Percentiles rank a stretch among this genome's conserved stretches.
These are phyloP conservation scores for Nelumbo lutea DNA, from an alignment of 164 flowering plant species.

Conservation along the genomic window DNA sequence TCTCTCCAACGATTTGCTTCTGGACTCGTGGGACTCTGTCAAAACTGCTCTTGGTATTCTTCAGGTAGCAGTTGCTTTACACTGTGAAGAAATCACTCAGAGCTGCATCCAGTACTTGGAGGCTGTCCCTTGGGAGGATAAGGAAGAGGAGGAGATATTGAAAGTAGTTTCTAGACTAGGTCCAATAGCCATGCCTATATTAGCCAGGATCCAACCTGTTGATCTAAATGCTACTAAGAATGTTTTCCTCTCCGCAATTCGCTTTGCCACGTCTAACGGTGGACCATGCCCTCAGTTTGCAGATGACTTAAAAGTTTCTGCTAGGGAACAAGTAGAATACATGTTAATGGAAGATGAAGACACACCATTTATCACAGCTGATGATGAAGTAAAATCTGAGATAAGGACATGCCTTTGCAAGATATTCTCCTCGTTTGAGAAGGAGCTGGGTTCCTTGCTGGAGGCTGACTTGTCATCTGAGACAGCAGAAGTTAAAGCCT, in stretches of 20 bases:
- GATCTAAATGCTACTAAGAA: slow-evolving; percentile 47
- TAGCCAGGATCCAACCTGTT: slow-evolving; percentile 50
- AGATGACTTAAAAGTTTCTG: slow-evolving; percentile 66
- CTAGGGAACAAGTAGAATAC: slow-evolving; percentile 88
- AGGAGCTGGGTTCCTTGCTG: slow-evolving; percentile 36
- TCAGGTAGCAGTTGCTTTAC: slow-evolving; percentile 29
- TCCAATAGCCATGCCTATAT: slow-evolving; percentile 49
- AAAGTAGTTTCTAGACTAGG: slow-evolving; percentile 40
- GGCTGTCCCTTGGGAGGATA: slow-evolving; percentile 62
- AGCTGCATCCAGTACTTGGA: slow-evolving; percentile 53
- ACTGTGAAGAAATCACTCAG: slow-evolving; percentile 42
- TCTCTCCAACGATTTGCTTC: slow-evolving; percentile 26
- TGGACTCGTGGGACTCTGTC: slow-evolving; percentile 46
- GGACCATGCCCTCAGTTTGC: slow-evolving; percentile 48
- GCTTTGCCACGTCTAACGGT: slow-evolving; percentile 55
- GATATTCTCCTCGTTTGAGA: slow-evolving; percentile 38
- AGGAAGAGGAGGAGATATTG: slow-evolving; percentile 52
- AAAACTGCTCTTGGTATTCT: slow-evolving; percentile 48
- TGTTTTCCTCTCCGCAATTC: slow-evolving; percentile 73
- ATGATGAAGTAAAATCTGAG: slow-evolving; percentile 65
- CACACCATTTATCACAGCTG: slow-evolving; percentile 43
- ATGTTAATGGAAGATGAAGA: slow-evolving; percentile 84
- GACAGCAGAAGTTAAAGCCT: slow-evolving; percentile 29
- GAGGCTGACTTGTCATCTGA: slow-evolving; percentile 21
- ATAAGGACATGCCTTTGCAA: slow-evolving; percentile 44